Conservation (phyloP, 495 filamentous ascomycete species). For the Jackrogersella multiformis region DNA sequence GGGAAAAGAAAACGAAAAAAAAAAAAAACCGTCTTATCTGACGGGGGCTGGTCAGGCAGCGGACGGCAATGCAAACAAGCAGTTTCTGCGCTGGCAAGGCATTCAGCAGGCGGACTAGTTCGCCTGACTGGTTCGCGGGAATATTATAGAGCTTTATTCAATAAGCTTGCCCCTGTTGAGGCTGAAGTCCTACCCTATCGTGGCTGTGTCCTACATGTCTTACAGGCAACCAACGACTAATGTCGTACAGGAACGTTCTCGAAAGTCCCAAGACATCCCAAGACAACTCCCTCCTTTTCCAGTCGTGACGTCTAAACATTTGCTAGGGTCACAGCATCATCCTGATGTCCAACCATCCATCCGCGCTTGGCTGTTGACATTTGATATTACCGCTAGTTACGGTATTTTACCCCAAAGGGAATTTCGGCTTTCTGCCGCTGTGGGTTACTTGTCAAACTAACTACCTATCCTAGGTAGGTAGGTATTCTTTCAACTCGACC, state of each 20-base stretch:
- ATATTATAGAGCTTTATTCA: constrained; percentile 21
- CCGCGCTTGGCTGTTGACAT: constrained; percentile 7
- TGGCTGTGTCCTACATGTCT: constrained; percentile 42
- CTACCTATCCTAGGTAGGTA: too few species aligned
- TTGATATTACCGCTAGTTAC: neutral
- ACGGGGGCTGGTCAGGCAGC: constrained; percentile 31
- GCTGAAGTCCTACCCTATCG: constrained; percentile 37
- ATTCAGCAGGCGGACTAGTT: constrained; percentile 34
- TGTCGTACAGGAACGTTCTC: constrained; percentile 25
- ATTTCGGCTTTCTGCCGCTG: constrained; percentile 30
- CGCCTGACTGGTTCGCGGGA: constrained; percentile 31
- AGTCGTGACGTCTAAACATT: constrained; percentile 16
- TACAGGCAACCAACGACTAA: constrained; percentile 34
- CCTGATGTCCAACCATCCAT: constrained; percentile 14
- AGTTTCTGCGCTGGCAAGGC: constrained; percentile 38
- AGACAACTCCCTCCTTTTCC: neutral
- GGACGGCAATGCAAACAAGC: constrained; percentile 29
- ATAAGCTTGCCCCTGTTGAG: constrained; percentile 25
- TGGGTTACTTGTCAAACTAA: constrained; percentile 24
- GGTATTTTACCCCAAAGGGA: constrained; percentile 25
- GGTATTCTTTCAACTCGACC: constrained; percentile 22
- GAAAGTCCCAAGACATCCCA: constrained; percentile 17
- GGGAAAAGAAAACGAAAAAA: too few species aligned
- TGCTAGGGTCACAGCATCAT: constrained; percentile 27
- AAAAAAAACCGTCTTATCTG: constrained; percentile 4